Percentiles rank a stretch among this genome's conserved stretches.
These are phyloP conservation scores for Kazachstania africana DNA, from an alignment of 805 yeast genomes.

Conservation along the genomic window DNA sequence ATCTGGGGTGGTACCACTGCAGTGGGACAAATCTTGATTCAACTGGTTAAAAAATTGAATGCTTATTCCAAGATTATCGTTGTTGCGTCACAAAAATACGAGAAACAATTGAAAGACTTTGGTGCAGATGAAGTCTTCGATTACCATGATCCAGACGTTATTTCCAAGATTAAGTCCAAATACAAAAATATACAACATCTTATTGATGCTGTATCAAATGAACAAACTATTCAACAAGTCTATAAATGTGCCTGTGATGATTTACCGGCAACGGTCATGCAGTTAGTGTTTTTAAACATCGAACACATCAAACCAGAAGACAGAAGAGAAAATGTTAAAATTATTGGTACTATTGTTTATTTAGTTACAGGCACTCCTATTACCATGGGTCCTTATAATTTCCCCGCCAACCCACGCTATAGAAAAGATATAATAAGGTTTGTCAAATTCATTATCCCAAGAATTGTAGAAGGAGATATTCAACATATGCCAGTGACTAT, in stretches of 20 bases:
- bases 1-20: conserved; percentile 66
- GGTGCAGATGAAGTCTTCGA: conserved; percentile 46
- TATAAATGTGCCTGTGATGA: conserved; percentile 28
- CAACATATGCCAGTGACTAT: conserved; percentile 25
- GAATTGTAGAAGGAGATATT: conserved; percentile 15
- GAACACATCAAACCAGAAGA: conserved; percentile 18
- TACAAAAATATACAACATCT: conserved; percentile 22
- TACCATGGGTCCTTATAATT: conserved; percentile 17
- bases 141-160: conserved; percentile 34
- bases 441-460: conserved; percentile 18
- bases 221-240: conserved; percentile 21
- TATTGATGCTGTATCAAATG: conserved; percentile 25
- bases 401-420: conserved; percentile 17
- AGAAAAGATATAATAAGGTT: conserved; percentile 17
- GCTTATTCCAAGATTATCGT: conserved; percentile 34
- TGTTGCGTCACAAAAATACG: conserved; percentile 38
- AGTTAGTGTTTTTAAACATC: conserved; percentile 18
- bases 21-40: conserved; percentile 46
- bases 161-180: conserved; percentile 29
- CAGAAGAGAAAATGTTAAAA: conserved; percentile 25
- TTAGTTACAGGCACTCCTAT: conserved; percentile 27
- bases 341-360: conserved; percentile 29
- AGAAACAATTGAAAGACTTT: conserved; percentile 27
- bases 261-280: conserved; percentile 26
- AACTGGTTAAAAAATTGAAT: conserved; percentile 37